A percentile compares a stretch with the other conserved stretches of the same genome.
Evolutionary conservation across 2,329 filamentous ascomycete genomes (phyloP).

Genomic region (Sporothrix variecibatus): DNA sequence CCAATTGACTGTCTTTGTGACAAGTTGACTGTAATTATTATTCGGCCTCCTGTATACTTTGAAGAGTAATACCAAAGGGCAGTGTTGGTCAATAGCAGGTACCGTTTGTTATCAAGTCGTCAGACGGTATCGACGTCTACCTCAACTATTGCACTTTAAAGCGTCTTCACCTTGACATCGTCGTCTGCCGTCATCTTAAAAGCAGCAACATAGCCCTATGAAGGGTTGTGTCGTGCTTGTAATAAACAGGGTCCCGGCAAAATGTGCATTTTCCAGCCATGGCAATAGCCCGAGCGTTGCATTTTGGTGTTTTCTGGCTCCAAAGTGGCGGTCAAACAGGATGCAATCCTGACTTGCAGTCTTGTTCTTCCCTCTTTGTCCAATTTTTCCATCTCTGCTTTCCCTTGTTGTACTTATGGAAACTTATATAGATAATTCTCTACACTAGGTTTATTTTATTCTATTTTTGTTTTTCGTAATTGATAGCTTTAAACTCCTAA

Average conservation of each 20-base stretch:
- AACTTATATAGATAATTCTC: no score
- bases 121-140: no score
- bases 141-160: neutral
- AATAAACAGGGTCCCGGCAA: neutral
- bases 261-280: neutral
- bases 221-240: neutral
- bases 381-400: neutral
- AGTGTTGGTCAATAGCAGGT: no score
- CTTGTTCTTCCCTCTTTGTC: neutral
- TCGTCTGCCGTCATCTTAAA: neutral
- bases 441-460: conserved; percentile 2
- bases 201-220: no score
- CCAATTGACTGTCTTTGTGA: neutral
- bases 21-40: no score
- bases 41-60: no score
- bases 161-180: neutral
- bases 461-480: neutral
- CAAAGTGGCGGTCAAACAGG: neutral
- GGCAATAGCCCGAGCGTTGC: neutral
- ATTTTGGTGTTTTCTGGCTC: neutral
- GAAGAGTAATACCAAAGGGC: no score
- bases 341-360: neutral
- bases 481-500: no score
- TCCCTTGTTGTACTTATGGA: neutral
- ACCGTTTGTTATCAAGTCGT: neutral